These are phyloP conservation scores for Poa pratensis DNA, from an alignment of 176 grass and related monocot species.

Conservation along the genomic window DNA sequence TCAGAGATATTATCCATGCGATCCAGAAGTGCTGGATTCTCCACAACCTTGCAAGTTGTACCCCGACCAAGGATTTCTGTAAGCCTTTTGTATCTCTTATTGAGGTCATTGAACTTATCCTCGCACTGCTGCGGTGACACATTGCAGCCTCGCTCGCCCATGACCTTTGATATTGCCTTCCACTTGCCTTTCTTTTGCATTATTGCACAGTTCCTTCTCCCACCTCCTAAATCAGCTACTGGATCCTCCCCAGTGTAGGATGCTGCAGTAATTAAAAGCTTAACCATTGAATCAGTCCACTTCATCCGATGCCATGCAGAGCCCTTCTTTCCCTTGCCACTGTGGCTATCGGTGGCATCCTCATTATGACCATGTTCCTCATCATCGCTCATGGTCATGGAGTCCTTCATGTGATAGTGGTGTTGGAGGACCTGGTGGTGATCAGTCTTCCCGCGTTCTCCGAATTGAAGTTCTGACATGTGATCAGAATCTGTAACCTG, in stretches of 20 bases:
- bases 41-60: slow-evolving; percentile 62
- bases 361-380: slow-evolving; percentile 53
- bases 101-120: slow-evolving; percentile 83
- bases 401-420: slow-evolving; percentile 32
- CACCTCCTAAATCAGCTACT: slow-evolving; percentile 47
- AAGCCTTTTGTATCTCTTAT: slow-evolving; percentile 79
- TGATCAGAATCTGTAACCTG: slow-evolving; percentile 62
- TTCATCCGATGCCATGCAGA: slow-evolving; percentile 66
- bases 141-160: slow-evolving; percentile 60
- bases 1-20: slow-evolving; percentile 51
- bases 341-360: slow-evolving; percentile 52
- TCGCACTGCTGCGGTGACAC: slow-evolving; percentile 77
- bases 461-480: slow-evolving; percentile 44
- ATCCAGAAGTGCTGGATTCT: slow-evolving; percentile 61
- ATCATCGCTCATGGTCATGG: slow-evolving; percentile 55
- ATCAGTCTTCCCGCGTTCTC: slow-evolving; percentile 53
- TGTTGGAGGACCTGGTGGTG: slow-evolving; percentile 41
- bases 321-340: slow-evolving; percentile 56
- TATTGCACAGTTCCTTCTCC: slow-evolving; percentile 49
- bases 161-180: slow-evolving; percentile 68
- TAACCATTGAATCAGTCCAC: slow-evolving; percentile 72
- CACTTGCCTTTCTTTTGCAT: slow-evolving; percentile 77
- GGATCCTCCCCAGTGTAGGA: slow-evolving; percentile 59
- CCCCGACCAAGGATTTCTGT: slow-evolving; percentile 67
- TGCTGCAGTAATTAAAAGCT: slow-evolving; percentile 60